phyloP scores from a whole-genome alignment of 1,284 basidiomycete species.

The Cutaneotrichosporon cyanovorans region DNA sequence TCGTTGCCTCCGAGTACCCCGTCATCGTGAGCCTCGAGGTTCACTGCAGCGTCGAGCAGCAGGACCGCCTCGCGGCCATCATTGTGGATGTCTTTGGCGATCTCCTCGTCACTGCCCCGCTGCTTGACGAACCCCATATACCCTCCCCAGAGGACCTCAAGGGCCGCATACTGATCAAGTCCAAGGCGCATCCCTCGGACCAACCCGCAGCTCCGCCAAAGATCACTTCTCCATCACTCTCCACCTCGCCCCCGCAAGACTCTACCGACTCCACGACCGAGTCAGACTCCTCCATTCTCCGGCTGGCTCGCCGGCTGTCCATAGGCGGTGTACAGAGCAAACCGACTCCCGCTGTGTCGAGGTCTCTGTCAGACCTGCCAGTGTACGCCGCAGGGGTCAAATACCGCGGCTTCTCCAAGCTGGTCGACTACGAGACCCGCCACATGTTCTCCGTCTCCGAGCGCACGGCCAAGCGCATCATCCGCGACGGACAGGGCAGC shows the following conservation, averaged over 20 bases:
- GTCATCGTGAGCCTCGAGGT: conserved; percentile 92
- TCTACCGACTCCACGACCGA: conserved; percentile 37
- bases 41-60: conserved; percentile 75
- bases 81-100: conserved; percentile 74
- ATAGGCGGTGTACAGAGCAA: conserved; percentile 4
- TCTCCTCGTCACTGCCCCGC: conserved; percentile 58
- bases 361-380: conserved; percentile 64
- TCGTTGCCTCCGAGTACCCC: conserved; percentile 86
- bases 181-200: conserved; percentile 26
- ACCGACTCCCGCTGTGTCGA: conserved; percentile 54
- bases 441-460: conserved; percentile 94
- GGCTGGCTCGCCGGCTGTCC: conserved; percentile 30
- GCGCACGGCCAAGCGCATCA: conserved; percentile 54
- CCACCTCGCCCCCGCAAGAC: conserved; percentile 3
- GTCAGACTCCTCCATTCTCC: conserved; percentile 36
- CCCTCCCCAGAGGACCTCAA: conserved; percentile 85
- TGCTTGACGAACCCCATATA: conserved; percentile 49
- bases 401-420: conserved; percentile 84
- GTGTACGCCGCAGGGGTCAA: conserved; percentile 96
- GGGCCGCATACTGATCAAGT: conserved; percentile 78
- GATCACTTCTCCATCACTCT: conserved; percentile 1
- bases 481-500: conserved; percentile 49
- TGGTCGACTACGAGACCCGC: conserved; percentile 74
- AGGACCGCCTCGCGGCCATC: conserved; percentile 71
- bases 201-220: neutral